Base-by-base conservation (phyloP, 306 rosid genomes). In the Potentilla sterilis region DNA sequence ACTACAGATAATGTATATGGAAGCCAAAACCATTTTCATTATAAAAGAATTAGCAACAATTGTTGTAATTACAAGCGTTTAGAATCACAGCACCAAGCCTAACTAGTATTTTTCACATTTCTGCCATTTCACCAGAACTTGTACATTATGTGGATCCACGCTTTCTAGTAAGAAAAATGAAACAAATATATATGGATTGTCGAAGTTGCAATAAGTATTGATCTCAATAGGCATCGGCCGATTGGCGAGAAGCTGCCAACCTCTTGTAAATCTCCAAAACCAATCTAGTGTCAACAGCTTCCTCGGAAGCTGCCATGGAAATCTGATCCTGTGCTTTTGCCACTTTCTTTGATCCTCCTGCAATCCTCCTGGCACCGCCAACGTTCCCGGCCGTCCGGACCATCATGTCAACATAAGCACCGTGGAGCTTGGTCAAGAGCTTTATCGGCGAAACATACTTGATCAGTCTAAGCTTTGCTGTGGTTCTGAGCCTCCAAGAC, bases 231-330 rank as follows among this genome's bases (percentile, higher is more conserved):
- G 34, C 35, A 32, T 34, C 67, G 11, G 38, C 66, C 43, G 69
- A 42, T 54, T 82, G 35, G 24, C 63, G 67, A 69, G 84, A 77
- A 66, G 83, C 76, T 7, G 83, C 83, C 32, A 80, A 34, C 42
- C 85, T 82, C 79, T 82, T 85, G 71, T 82, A 85, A 21, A 82
- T 70, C 76, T 80, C 85, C 83, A 80, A 34, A 68, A 85, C 77
- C 76, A 82, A 67, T 21, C 38, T 80, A 4, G 62, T 38, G 19
- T 80, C 86, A 57, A 85, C 77, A 22, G 75, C 63, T 32, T 82
- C 83, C 0, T 72, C 78, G 0, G 70, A 54, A 58, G 41, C 77
- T 16, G 44, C 44, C 68, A 67, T 4, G 1, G 86, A 66, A 69
- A 76, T 48, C 37, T 75, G 74, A 51, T 72, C 67, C 6, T 28